Base-by-base conservation (phyloP, 306 rosid genomes). In the Astragalus glycyphyllos region DNA sequence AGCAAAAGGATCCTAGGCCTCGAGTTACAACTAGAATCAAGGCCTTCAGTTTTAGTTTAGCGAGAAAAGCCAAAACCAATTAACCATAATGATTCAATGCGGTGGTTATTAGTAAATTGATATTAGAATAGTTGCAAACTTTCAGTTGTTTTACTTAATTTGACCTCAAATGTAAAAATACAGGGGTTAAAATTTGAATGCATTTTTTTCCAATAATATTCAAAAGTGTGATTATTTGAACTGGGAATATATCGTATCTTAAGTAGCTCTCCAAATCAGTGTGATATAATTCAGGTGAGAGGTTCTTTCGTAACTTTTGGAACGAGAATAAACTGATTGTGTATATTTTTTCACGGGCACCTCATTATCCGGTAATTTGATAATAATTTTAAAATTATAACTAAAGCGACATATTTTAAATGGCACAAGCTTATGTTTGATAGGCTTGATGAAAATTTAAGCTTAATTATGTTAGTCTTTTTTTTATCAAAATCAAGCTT, bases 181-280 rank as follows among this genome's bases (percentile, higher is more conserved):
- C 65, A 5, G 11, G 37, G 71, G 53, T 54, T 51, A 31, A 41
- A 47, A 37, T 65, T 67, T 68, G 32, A 12, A 46, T 45, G 48
- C 31, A 78, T 61, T 71, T 79, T 40, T 60, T 56, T 72, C 38
- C 40, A 59, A 65, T 73, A 51, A 37, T 64, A 34, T 38, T 49
- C 48, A 53, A 5, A 29, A n/a, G n/a, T 69, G 53, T 46, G 7
- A 61, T 49, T 58, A 54, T 12, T 26, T 72, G 11, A 64, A 54
- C 41, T 16, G 35, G 8, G 57, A 58, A 31, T 65, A 41, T 38
- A 4, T 8, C 10, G 40, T 40, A 37, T 23, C 15, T 5, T 26
- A 14, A 15, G 15, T 37, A 16, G 31, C 10, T 59, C 38, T 59
- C 11, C 9, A 37, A 59, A 35, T 34, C 4, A 55, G 53, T 45